Evolutionary conservation across 192 early-diverging fungal genomes (phyloP), one percentile per base, ranked within the genome.

Genomic region (Haplosporangium gracile): DNA sequence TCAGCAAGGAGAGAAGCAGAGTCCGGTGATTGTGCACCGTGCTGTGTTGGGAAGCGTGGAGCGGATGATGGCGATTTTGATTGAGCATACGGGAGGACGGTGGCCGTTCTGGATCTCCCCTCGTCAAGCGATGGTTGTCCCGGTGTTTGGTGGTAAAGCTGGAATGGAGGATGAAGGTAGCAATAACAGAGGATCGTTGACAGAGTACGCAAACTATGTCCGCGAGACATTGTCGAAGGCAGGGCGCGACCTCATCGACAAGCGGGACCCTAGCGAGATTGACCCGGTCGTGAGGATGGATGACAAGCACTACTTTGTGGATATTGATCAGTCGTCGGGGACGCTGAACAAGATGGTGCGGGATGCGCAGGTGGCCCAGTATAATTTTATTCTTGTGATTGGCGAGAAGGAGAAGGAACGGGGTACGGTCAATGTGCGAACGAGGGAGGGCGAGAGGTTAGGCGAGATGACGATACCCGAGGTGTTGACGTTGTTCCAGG

Each of bases 81-180:
- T 94, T 76, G 98, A 99, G 87, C 96, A 99, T 88, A 97, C 95
- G 76, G 94, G 89, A 20, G 98, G 98, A 29, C 92, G 91, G 75
- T 98, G 97, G 97, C 98, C 97, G 32, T 97, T 99, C 90, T 99
- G 98, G 98, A 83, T 98, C 13, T 96, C 92, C 68, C 98, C 98
- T 4, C 89, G 97, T 18, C 98, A 99, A 80, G 96, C 95, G 2
- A 92, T 97, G 32, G 93, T 99, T 13, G 91, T 97, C 71, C 96
- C 98, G 10, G 94, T 93, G 4, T 88, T 85, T 68, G 89, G 89
- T 24, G 84, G 84, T 9, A 86, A 86, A 42, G 84, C 84, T 38
- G 84, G 75, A 15, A n/a, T 69, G 47, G 55, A 68, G 22, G 72
- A 36, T 26, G 63, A 81, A 5, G 68, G 75, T 15, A 84, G 72